These are phyloP conservation scores for Penicillium frequentans DNA, from an alignment of 2,329 filamentous ascomycete genomes.

Conservation along the genomic window DNA sequence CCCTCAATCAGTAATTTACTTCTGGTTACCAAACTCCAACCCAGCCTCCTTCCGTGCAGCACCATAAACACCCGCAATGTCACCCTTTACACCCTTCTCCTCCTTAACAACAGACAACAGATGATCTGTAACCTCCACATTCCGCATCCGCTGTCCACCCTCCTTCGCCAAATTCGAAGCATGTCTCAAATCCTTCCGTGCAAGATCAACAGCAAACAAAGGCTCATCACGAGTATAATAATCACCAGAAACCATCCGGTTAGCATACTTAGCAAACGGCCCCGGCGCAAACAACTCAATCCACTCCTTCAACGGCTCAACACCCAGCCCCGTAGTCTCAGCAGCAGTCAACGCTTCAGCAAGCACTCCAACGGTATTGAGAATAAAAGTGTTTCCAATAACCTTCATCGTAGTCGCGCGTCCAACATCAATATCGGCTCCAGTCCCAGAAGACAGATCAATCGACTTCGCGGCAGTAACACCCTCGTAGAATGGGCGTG, in stretches of 20 bases:
- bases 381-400: conserved; percentile 81
- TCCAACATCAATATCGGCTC: conserved; percentile 68
- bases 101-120: conserved; percentile 71
- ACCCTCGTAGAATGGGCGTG: conserved; percentile 69
- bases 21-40: conserved; percentile 67
- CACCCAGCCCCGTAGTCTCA: conserved; percentile 76
- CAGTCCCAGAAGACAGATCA: conserved; percentile 26
- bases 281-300: conserved; percentile 74
- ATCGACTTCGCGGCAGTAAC: conserved; percentile 57
- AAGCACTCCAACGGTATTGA: conserved; percentile 78
- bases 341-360: conserved; percentile 76
- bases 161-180: conserved; percentile 65
- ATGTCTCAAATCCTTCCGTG: conserved; percentile 78
- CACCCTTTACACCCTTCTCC: conserved; percentile 68
- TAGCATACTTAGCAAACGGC: conserved; percentile 71
- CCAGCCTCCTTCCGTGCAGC: conserved; percentile 73
- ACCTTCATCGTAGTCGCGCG: conserved; percentile 74
- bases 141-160: conserved; percentile 63
- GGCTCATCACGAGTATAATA: conserved; percentile 75
- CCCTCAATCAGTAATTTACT: background rate
- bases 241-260: conserved; percentile 71
- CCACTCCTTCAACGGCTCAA: conserved; percentile 68
- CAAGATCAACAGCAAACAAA: conserved; percentile 79
- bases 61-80: conserved; percentile 82
- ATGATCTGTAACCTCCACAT: conserved; percentile 65